Percentiles rank a stretch among this genome's conserved stretches.
Evolutionary conservation across 78 protist genomes (phyloP).

Genomic region (Cavenderia fasciculata): DNA sequence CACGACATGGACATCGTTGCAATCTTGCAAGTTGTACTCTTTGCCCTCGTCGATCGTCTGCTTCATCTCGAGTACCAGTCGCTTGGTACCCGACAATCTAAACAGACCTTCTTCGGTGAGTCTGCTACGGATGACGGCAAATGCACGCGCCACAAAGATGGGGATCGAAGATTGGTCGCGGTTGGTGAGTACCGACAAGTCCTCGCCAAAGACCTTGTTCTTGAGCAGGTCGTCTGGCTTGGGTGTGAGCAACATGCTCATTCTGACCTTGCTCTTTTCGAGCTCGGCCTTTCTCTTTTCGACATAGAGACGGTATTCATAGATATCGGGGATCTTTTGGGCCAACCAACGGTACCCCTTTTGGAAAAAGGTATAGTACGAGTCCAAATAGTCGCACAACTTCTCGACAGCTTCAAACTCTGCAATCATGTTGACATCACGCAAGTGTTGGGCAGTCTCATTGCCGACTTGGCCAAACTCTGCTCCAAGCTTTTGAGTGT

Average conservation of each 20-base stretch:
- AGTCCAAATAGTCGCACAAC: constrained; percentile 62
- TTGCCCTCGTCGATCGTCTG: constrained; percentile 55
- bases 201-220: constrained; percentile 57
- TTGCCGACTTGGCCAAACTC: constrained; percentile 46
- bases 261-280: constrained; percentile 68
- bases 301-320: constrained; percentile 65
- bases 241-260: constrained; percentile 35
- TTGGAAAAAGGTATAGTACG: constrained; percentile 65
- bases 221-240: neutral
- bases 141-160: constrained; percentile 15
- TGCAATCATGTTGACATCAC: constrained; percentile 59
- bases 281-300: constrained; percentile 72
- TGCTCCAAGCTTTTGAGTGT: constrained; percentile 7
- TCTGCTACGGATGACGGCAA: constrained; percentile 20
- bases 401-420: constrained; percentile 71
- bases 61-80: constrained; percentile 27
- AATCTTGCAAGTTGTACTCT: constrained; percentile 27
- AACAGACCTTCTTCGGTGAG: constrained; percentile 63
- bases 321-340: constrained; percentile 71
- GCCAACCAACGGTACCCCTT: constrained; percentile 75
- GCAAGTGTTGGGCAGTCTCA: constrained; percentile 15
- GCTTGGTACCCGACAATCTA: constrained; percentile 66
- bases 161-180: constrained; percentile 36
- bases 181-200: constrained; percentile 6
- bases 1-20: constrained; percentile 34